Percentiles rank a stretch among this genome's conserved stretches.
Conservation (phyloP, 176 grass and related monocot genomes). For the Avena insularis region DNA sequence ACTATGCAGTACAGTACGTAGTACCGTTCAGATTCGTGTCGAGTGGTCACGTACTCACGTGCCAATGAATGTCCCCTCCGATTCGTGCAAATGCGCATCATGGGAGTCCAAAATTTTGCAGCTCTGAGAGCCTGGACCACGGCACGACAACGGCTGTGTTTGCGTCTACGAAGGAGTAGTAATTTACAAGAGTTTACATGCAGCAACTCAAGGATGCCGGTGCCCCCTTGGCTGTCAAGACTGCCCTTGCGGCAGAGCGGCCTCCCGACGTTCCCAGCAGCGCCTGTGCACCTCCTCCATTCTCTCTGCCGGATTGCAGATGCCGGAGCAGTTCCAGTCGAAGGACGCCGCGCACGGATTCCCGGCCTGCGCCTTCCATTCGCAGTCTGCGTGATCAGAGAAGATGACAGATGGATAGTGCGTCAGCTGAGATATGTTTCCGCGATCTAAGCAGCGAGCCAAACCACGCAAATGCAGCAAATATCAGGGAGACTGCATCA, state of each 20-base stretch:
- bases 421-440: not conserved
- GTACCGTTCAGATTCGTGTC: slow-evolving; percentile 8
- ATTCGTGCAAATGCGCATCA: not conserved
- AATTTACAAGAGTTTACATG: slow-evolving; percentile 46
- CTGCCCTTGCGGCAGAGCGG: slow-evolving; percentile 51
- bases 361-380: slow-evolving; percentile 78
- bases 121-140: not conserved
- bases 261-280: slow-evolving; percentile 59
- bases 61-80: not conserved
- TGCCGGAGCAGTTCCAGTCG: slow-evolving; percentile 82
- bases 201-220: slow-evolving; percentile 26
- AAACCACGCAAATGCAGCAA: slow-evolving; percentile 3
- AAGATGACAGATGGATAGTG: slow-evolving; percentile 26
- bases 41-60: not conserved
- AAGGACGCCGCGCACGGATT: slow-evolving; percentile 79
- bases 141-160: not conserved
- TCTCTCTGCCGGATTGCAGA: slow-evolving; percentile 77
- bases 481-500: slow-evolving; percentile 18
- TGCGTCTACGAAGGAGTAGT: not conserved
- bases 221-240: slow-evolving; percentile 52
- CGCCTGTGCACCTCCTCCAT: slow-evolving; percentile 71
- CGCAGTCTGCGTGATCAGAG: slow-evolving; percentile 61
- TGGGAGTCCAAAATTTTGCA: not conserved
- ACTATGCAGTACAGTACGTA: not conserved
- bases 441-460: not conserved